These are phyloP conservation scores for Termitomyces titanicus DNA, from an alignment of 768 basidiomycete species.

Conservation along the genomic window DNA sequence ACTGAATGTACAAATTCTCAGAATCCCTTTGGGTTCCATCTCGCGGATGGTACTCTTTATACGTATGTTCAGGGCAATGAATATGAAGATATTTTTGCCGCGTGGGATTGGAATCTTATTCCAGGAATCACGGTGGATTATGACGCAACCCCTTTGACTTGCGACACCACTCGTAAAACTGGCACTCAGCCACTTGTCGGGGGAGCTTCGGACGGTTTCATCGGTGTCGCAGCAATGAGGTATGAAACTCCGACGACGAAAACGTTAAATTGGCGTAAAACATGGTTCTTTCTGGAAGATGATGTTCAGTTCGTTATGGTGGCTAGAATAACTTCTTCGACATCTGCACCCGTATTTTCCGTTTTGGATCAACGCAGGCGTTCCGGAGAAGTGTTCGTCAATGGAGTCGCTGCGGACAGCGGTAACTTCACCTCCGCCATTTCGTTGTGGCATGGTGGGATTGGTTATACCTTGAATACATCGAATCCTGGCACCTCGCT, in stretches of 20 bases:
- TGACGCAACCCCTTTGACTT: slow-evolving; percentile 49
- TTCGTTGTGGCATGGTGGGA: slow-evolving; percentile 61
- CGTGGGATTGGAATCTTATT: slow-evolving; percentile 79
- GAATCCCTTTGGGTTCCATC: slow-evolving; percentile 68
- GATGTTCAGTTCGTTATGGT: slow-evolving; percentile 65
- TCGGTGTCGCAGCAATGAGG: slow-evolving; percentile 61
- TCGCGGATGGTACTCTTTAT: slow-evolving; percentile 62
- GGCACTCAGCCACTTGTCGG: slow-evolving; percentile 64
- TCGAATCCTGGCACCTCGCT: slow-evolving; percentile 30
- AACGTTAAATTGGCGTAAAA: slow-evolving; percentile 59
- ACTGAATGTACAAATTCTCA: slow-evolving; percentile 64
- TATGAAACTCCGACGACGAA: slow-evolving; percentile 63
- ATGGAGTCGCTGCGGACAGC: slow-evolving; percentile 25
- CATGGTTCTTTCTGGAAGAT: slow-evolving; percentile 72
- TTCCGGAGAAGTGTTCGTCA: slow-evolving; percentile 41
- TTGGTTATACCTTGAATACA: slow-evolving; percentile 54
- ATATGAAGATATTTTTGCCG: slow-evolving; percentile 69
- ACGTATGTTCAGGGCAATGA: slow-evolving; percentile 66
- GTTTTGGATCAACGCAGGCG: slow-evolving; percentile 65
- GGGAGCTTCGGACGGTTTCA: slow-evolving; percentile 53
- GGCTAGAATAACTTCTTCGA: slow-evolving; percentile 43
- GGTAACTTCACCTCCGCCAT: slow-evolving; percentile 16
- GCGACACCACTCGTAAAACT: slow-evolving; percentile 33
- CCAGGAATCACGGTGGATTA: slow-evolving; percentile 72
- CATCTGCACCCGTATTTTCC: slow-evolving; percentile 47